Percentiles rank a stretch among this genome's conserved stretches.
phyloP scores from a whole-genome alignment of 805 yeast genomes.

The Maudiozyma pseudohumilis region DNA sequence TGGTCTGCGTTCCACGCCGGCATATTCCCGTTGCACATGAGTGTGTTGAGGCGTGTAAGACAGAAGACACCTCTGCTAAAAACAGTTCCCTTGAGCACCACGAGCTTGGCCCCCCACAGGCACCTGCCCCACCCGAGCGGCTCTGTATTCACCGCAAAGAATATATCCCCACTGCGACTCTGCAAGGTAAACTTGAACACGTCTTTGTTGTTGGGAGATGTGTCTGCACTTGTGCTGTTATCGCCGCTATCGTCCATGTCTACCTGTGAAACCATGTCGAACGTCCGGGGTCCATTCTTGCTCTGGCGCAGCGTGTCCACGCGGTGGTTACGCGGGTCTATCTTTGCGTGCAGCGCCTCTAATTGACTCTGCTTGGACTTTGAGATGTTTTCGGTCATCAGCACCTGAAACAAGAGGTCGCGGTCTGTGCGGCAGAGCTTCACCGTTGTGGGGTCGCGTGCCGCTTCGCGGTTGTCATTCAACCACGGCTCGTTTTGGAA shows the following conservation, averaged over 20 bases:
- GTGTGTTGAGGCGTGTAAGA: conserved; percentile 21
- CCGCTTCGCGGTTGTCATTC: neutral
- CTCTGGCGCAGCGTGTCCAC: conserved; percentile 40
- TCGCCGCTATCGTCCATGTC: conserved; percentile 35
- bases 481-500: conserved; percentile 17
- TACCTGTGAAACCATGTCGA: conserved; percentile 38
- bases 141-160: conserved; percentile 50
- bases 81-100: conserved; percentile 39
- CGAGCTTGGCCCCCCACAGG: conserved; percentile 50
- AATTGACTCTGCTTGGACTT: conserved; percentile 41
- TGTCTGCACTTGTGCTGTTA: conserved; percentile 2
- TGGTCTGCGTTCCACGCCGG: conserved; percentile 32
- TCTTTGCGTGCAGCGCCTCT: conserved; percentile 42
- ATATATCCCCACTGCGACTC: conserved; percentile 40
- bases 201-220: conserved; percentile 6
- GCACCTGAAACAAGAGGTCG: conserved; percentile 42
- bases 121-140: conserved; percentile 40
- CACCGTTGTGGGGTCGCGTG: conserved; percentile 10
- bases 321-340: conserved; percentile 51
- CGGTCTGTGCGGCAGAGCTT: conserved; percentile 11
- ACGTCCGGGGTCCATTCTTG: conserved; percentile 11
- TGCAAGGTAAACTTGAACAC: conserved; percentile 49
- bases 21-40: conserved; percentile 33
- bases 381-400: conserved; percentile 45
- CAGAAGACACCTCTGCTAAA: conserved; percentile 39